Conservation (phyloP, 495 filamentous ascomycete genomes). For the Aspergillus carlsbadensis region DNA sequence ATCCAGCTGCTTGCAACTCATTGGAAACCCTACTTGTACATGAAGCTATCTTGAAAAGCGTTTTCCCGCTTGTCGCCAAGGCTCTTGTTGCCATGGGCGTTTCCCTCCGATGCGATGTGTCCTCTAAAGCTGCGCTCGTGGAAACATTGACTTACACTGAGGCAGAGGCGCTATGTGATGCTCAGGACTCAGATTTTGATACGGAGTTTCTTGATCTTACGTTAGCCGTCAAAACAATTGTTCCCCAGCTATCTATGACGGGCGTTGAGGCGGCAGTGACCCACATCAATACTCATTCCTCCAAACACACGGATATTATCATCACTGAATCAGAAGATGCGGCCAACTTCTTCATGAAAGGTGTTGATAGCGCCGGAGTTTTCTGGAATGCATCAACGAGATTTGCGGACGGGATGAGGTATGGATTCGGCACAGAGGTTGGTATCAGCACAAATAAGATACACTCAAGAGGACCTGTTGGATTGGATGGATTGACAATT, state of each 20-base stretch:
- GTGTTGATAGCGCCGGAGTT: slow-evolving; percentile 86
- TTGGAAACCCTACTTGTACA: slow-evolving; percentile 89
- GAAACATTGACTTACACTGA: slow-evolving; percentile 32
- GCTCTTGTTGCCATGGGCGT: slow-evolving; percentile 76
- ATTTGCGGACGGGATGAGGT: slow-evolving; percentile 95
- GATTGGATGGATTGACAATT: slow-evolving; percentile 90
- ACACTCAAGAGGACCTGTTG: slow-evolving; percentile 89
- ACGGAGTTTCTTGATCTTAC: slow-evolving; percentile 89
- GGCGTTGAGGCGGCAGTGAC: slow-evolving; percentile 67
- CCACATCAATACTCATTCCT: slow-evolving; percentile 90
- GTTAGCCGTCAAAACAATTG: slow-evolving; percentile 80
- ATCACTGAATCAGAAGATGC: slow-evolving; percentile 62
- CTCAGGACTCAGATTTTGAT: slow-evolving; percentile 67
- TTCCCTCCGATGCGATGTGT: slow-evolving; percentile 75
- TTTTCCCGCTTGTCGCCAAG: slow-evolving; percentile 69
- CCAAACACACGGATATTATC: slow-evolving; percentile 94
- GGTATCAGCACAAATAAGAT: slow-evolving; percentile 99
- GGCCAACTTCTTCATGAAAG: slow-evolving; percentile 77
- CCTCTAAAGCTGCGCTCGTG: slow-evolving; percentile 60
- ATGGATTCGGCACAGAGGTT: slow-evolving; percentile 96
- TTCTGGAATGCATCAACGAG: slow-evolving; percentile 97
- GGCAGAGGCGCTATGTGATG: slow-evolving; percentile 56
- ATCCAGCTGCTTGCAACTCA: slow-evolving; percentile 95
- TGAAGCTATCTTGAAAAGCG: slow-evolving; percentile 59
- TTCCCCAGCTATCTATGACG: slow-evolving; percentile 28